Evolutionary conservation across 805 yeast genomes (phyloP).

Genomic region (Wickerhamiella vanderwaltii): DNA sequence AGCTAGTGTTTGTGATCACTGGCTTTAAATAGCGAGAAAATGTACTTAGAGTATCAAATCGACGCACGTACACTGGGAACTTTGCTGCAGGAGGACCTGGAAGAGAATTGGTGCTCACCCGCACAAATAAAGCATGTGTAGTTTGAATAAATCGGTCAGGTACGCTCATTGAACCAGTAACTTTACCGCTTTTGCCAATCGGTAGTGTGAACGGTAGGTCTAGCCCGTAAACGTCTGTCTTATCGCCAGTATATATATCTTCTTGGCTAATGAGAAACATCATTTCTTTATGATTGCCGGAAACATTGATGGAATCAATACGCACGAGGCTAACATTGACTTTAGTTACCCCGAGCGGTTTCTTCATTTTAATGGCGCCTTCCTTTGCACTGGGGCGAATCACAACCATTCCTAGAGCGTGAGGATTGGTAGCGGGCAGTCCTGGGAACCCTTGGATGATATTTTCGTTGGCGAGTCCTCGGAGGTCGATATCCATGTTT

Average conservation of each 20-base stretch:
- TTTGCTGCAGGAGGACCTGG: constrained; percentile 8
- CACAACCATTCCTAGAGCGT: constrained; percentile 31
- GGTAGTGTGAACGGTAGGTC: constrained; percentile 32
- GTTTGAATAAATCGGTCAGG: constrained; percentile 22
- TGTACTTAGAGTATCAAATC: constrained; percentile 31
- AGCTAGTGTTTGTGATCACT: constrained; percentile 18
- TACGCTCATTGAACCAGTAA: constrained; percentile 11
- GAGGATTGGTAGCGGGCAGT: constrained; percentile 33
- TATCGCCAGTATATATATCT: constrained; percentile 18
- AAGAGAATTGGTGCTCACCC: constrained; percentile 16
- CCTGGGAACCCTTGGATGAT: constrained; percentile 34
- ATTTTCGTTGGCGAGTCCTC: constrained; percentile 32
- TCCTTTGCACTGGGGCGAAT: constrained; percentile 21
- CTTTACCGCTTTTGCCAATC: constrained; percentile 28
- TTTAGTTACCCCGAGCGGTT: constrained; percentile 20
- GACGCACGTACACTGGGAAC: constrained; percentile 28
- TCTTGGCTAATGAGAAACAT: constrained; percentile 29
- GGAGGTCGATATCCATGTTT: constrained; percentile 19
- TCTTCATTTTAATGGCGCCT: constrained; percentile 14
- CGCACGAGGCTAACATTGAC: constrained; percentile 30
- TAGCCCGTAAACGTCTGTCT: constrained; percentile 24
- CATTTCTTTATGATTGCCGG: constrained; percentile 28
- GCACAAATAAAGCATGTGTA: constrained; percentile 27
- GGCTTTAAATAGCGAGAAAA: constrained; percentile 29
- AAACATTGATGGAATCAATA: constrained; percentile 29